Percentiles rank a stretch among this genome's conserved stretches.
Evolutionary conservation across 2,329 filamentous ascomycete genomes (phyloP).

Genomic region (Fusarium metavorans): DNA sequence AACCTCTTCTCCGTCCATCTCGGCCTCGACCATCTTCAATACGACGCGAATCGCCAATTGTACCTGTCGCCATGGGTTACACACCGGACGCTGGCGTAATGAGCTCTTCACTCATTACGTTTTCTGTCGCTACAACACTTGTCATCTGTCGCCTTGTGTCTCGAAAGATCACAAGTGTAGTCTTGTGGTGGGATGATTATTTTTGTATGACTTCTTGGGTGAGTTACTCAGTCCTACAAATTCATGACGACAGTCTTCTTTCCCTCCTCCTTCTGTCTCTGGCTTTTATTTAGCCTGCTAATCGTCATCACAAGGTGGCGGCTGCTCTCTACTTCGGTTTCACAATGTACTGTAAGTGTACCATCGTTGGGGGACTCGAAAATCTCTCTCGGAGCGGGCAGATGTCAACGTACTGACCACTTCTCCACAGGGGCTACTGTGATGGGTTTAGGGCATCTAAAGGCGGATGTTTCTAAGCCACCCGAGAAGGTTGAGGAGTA

Average conservation of each 20-base stretch:
- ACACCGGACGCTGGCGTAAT: conserved; percentile 26
- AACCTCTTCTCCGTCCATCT: not conserved
- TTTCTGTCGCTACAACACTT: conserved; percentile 15
- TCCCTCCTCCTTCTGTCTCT: not conserved
- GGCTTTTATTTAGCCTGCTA: not conserved
- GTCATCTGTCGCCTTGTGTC: conserved; percentile 21
- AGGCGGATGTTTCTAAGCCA: conserved; percentile 17
- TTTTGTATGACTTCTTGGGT: conserved; percentile 28
- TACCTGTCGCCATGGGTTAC: not conserved
- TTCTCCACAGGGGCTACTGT: conserved; percentile 12
- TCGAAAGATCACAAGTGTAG: conserved; percentile 23
- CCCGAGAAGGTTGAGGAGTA: conserved; percentile 22
- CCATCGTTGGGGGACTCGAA: not conserved
- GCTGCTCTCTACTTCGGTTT: conserved; percentile 29
- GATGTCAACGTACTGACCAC: conserved; percentile 2
- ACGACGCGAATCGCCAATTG: not conserved
- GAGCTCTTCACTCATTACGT: conserved; percentile 23
- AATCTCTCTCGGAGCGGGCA: too few relatives aligned
- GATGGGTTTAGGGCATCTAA: conserved; percentile 25
- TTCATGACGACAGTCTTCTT: not conserved
- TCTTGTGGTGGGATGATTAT: conserved; percentile 29
- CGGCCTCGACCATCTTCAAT: not conserved
- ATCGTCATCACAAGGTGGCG: not conserved
- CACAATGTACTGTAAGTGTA: conserved; percentile 24
- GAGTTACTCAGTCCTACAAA: not conserved